Evolutionary conservation across 345 rosid genomes (phyloP), one percentile per base, ranked within the genome.

Genomic region (Lumnitzera littorea): DNA sequence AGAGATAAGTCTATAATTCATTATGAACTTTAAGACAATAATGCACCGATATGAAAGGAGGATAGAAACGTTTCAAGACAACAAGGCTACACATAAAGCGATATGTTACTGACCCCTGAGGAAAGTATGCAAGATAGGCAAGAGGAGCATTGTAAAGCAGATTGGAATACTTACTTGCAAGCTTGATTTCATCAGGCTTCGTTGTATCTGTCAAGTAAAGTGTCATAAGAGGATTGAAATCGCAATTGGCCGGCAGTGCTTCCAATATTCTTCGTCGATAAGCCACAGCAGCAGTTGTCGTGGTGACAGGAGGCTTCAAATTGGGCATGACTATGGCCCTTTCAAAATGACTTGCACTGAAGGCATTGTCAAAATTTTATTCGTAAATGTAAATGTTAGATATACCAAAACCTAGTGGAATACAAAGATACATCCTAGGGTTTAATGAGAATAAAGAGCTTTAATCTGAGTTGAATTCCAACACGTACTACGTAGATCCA

Each of bases 281-380:
- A 53, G 88, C 75, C 62, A 84, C 59, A 48, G 95, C 95, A 61
- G 87, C 91, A 46, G 78, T 69, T 13, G 98, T 82, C 12, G 98
- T 76, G 5, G 88, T 83, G 68, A 92, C 56, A n/a, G 94, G 91
- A 56, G 94, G 95, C 65, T 80, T 90, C 83, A 92, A 71, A 80
- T 92, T 92, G 2, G 99, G 97, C 99, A 87, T 90, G 66, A 90
- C 87, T 59, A 92, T 84, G 12, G 95, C 97, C 72, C 96, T 87
- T 74, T 74, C 87, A 75, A 84, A 92, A 71, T 72, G 72, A 58
- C 62, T 76, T 63, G 89, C 88, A 76, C 96, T 85, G 72, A 51
- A 70, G 54, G 51, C 5, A 47, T 2, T 3, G 29, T 46, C 20
- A 24, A 58, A 64, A 43, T 12, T 55, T 16, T 29, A 15, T 24